Base-by-base conservation (phyloP, 2,329 filamentous ascomycete species). In the Colletotrichum spinosum region DNA sequence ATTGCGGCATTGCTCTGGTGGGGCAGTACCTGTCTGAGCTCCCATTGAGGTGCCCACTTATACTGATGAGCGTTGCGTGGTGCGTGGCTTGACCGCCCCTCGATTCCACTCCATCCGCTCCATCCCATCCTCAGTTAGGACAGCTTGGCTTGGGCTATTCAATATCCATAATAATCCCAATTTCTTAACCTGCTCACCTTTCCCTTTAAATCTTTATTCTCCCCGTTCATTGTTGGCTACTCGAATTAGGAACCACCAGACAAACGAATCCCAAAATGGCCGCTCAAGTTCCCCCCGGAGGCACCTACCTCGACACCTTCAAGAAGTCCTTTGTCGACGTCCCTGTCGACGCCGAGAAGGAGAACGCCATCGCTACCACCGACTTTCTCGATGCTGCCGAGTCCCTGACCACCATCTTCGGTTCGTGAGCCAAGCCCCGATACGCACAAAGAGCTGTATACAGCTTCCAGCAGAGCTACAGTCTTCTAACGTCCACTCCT, bases 331-430 rank as follows among this genome's bases (percentile, higher is more conserved):
- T 97, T 82, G 84, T 86, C 69, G 88, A 95, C 72, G 95, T 98
- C 59, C 90, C 92, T 12, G 80, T 97, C 72, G 88, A 93, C 73
- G 83, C 86, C 68, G 84, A 86, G 71, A 90, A 92, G 71, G 90
- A 89, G 80, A 91, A 93, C 82, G 91, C 89, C 67, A 89, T 98
- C 74, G 81, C 88, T 59, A 98, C 96, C 51, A 87, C 87, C 63
- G 89, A 97, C 77, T 99, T 98, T 80, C 90, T 98, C 69, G 92
- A 97, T 70, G 96, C 96, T 63, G 88, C 93, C 57, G 94, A 97
- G 86, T 90, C 92, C 61, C 81, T 98, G 77, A 92, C 91, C 57
- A 92, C 89, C 68, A 88, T 99, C 68, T 98, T 98, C 75, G 93
- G 93, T 96, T 73, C 35, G 72, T 25, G 25, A 25, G 4, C 25